Percentiles rank a stretch among this genome's conserved stretches.
Evolutionary conservation across 805 yeast genomes (phyloP).

Genomic region (Saccharomycopsis babjevae): DNA sequence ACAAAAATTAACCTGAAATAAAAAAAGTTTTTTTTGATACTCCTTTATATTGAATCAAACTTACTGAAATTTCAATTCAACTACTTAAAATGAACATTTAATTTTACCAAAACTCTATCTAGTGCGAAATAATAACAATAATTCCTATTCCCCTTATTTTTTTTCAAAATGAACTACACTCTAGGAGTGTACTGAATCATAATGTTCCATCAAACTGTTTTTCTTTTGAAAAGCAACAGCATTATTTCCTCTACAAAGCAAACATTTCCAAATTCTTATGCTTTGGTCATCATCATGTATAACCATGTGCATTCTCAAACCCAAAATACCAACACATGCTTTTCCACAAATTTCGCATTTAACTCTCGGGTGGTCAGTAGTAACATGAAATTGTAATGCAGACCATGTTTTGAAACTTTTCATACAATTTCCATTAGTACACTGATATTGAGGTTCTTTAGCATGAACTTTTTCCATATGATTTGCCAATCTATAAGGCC

Average conservation of each 20-base stretch:
- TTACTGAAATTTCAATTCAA: no score
- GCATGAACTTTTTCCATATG: conserved; percentile 64
- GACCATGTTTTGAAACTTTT: conserved; percentile 60
- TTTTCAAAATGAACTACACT: neutral
- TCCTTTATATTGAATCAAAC: no score
- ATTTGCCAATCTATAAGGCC: conserved; percentile 54
- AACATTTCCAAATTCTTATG: conserved; percentile 60
- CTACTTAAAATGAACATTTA: no score
- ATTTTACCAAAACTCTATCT: no score
- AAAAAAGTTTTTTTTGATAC: no score
- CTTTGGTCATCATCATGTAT: conserved; percentile 48
- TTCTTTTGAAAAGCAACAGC: conserved; percentile 42
- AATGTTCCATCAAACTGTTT: conserved; percentile 47
- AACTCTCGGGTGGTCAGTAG: conserved; percentile 61
- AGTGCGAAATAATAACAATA: no score
- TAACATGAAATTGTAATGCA: conserved; percentile 59
- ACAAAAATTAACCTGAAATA: no score
- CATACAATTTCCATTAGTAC: conserved; percentile 54
- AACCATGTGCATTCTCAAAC: conserved; percentile 63
- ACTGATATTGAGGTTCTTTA: conserved; percentile 42
- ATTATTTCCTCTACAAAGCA: conserved; percentile 32
- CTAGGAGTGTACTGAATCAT: conserved; percentile 36
- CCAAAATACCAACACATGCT: conserved; percentile 62
- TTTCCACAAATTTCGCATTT: conserved; percentile 57
- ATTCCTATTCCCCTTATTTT: no score